phyloP scores from a whole-genome alignment of 495 filamentous ascomycete genomes.

The Pyronema omphalodes region DNA sequence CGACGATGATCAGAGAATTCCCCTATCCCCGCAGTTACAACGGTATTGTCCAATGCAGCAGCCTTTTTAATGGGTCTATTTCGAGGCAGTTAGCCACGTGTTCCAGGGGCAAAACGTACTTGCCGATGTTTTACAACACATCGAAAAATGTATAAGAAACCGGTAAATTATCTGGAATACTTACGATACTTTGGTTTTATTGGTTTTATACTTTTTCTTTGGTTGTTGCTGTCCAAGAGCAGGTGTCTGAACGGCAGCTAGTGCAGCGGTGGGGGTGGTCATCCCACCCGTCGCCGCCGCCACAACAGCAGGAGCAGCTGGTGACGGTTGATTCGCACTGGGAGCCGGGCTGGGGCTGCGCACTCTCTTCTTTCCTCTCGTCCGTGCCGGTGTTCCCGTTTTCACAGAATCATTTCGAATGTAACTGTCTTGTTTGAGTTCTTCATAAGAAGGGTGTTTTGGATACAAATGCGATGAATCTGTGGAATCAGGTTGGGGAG shows the following conservation, averaged over 20 bases:
- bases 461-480: background rate
- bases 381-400: conserved; percentile 6
- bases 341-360: conserved; percentile 9
- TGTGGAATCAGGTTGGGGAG: background rate
- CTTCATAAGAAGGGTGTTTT: conserved; percentile 16
- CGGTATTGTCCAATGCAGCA: conserved; percentile 12
- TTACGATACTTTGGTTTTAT: conserved; percentile 23
- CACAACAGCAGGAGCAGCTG: conserved; percentile 10
- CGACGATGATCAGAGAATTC: conserved; percentile 22
- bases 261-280: conserved; percentile 7
- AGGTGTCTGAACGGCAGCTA: conserved; percentile 3
- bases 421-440: conserved; percentile 17
- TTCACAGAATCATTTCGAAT: conserved; percentile 20
- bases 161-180: conserved; percentile 14
- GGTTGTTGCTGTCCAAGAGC: conserved; percentile 13
- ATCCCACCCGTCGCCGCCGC: background rate
- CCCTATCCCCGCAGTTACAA: conserved; percentile 23
- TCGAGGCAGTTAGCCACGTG: conserved; percentile 8
- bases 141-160: conserved; percentile 5
- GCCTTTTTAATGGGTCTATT: conserved; percentile 21
- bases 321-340: conserved; percentile 11
- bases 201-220: conserved; percentile 19
- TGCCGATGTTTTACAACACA: conserved; percentile 2
- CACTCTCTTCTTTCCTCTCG: conserved; percentile 19
- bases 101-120: background rate